Percentiles rank a stretch among this genome's conserved stretches.
Conservation (phyloP, 768 basidiomycete species). For the Russula olivacea region DNA sequence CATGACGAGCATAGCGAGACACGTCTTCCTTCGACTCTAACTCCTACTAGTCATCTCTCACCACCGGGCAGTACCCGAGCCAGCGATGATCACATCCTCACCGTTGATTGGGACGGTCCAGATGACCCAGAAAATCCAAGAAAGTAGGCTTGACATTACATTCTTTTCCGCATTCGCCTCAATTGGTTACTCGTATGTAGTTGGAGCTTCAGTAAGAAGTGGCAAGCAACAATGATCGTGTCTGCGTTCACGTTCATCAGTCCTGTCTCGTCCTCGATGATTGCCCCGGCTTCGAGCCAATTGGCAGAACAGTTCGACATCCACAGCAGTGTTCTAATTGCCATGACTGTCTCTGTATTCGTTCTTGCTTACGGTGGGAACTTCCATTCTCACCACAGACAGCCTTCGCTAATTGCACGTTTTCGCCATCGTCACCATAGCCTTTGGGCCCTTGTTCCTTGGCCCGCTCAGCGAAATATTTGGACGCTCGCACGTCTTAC, state of each 20-base stretch:
- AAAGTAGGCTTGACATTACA: conserved; percentile 3
- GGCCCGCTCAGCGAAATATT: conserved; percentile 70
- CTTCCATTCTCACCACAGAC: not conserved
- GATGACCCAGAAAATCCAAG: conserved; percentile 20
- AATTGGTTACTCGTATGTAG: not conserved
- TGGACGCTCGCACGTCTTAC: conserved; percentile 58
- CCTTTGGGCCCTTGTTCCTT: conserved; percentile 45
- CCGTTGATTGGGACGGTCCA: conserved; percentile 22
- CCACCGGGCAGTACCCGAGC: too few relatives aligned
- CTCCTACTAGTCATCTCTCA: not conserved
- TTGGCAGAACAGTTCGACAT: conserved; percentile 52
- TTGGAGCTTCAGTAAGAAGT: conserved; percentile 19
- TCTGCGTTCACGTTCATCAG: conserved; percentile 61
- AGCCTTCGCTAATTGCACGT: not conserved
- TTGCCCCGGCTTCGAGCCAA: conserved; percentile 55
- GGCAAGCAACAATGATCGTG: conserved; percentile 46
- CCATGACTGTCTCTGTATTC: conserved; percentile 46
- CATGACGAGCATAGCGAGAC: not conserved
- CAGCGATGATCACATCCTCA: not conserved
- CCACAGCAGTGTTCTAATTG: conserved; percentile 42
- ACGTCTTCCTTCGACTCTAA: not conserved
- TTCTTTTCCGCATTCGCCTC: not conserved
- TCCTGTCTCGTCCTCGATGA: conserved; percentile 68
- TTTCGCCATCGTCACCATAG: conserved; percentile 30
- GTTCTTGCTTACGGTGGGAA: conserved; percentile 53